A percentile compares a stretch with the other conserved stretches of the same genome.
phyloP scores from a whole-genome alignment of 257 asterid genomes.

The Nyctanthes arbortristis region DNA sequence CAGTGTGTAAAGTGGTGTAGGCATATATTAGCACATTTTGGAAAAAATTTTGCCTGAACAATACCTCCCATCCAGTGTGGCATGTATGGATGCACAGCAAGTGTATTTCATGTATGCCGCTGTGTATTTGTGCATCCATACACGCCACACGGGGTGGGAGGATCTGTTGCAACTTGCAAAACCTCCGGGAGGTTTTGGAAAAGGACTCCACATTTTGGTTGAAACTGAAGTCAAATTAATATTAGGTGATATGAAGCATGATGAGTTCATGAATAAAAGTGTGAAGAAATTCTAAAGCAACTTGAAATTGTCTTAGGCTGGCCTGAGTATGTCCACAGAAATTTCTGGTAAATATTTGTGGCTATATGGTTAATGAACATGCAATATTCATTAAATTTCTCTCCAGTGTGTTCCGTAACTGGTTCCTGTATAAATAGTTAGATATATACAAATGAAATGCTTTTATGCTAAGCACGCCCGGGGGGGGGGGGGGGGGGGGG shows the following conservation, averaged over 20 bases:
- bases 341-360: background rate
- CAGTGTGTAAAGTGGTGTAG: background rate
- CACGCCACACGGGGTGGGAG: too few species aligned
- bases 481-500: too few species aligned
- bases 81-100: too few species aligned
- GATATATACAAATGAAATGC: slow-evolving; percentile 1
- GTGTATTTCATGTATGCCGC: too few species aligned
- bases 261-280: background rate
- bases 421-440: slow-evolving; percentile 7
- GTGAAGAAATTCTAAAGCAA: background rate
- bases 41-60: too few species aligned
- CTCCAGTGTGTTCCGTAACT: background rate
- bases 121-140: too few species aligned
- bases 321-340: background rate
- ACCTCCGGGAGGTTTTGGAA: too few species aligned
- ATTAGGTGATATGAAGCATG: background rate
- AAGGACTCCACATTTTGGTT: too few species aligned
- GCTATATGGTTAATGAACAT: background rate
- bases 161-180: too few species aligned
- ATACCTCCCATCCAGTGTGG: too few species aligned
- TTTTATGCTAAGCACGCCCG: background rate
- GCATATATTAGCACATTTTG: background rate
- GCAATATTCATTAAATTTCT: background rate
- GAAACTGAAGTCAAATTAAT: slow-evolving; percentile 4
- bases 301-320: background rate